phyloP scores from a whole-genome alignment of 2,329 filamentous ascomycete genomes.

The Aspergillus sclerotialis region DNA sequence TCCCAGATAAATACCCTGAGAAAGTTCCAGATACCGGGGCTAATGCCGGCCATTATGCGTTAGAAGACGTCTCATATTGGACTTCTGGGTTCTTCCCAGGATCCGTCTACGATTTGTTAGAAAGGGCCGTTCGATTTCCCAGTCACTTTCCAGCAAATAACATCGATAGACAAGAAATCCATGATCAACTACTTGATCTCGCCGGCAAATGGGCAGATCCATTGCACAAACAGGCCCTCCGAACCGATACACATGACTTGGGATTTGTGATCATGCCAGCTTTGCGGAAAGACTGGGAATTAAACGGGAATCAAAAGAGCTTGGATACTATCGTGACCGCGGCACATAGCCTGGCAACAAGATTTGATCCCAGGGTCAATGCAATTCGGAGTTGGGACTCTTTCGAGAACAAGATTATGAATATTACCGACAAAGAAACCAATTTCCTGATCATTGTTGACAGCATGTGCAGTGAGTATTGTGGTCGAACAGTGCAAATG shows the following conservation, averaged over 20 bases:
- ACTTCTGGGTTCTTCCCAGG: conserved; percentile 48
- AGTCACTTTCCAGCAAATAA: conserved; percentile 1
- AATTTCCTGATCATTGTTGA: conserved; percentile 40
- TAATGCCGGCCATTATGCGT: too few relatives aligned
- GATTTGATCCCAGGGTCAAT: conserved; percentile 29
- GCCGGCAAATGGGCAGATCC: conserved; percentile 39
- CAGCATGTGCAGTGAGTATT: conserved; percentile 39
- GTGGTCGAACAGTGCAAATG: too few relatives aligned
- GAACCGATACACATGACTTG: conserved; percentile 49
- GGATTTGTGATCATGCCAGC: conserved; percentile 49
- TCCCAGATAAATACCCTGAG: conserved; percentile 11
- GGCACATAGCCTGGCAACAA: conserved; percentile 29
- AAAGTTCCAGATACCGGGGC: conserved; percentile 3
- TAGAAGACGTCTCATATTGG: conserved; percentile 25
- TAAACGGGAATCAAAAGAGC: conserved; percentile 32
- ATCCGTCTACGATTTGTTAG: conserved; percentile 35
- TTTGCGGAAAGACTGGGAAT: conserved; percentile 41
- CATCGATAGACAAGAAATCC: conserved; percentile 5
- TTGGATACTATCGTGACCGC: conserved; percentile 25
- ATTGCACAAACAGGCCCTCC: conserved; percentile 31
- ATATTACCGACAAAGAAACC: conserved; percentile 23
- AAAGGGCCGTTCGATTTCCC: conserved; percentile 19
- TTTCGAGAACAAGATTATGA: conserved; percentile 26
- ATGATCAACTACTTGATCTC: conserved; percentile 12
- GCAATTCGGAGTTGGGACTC: conserved; percentile 41